Evolutionary conservation across 2,329 filamentous ascomycete species (phyloP).

Genomic region (Fusarium duplospermum): DNA sequence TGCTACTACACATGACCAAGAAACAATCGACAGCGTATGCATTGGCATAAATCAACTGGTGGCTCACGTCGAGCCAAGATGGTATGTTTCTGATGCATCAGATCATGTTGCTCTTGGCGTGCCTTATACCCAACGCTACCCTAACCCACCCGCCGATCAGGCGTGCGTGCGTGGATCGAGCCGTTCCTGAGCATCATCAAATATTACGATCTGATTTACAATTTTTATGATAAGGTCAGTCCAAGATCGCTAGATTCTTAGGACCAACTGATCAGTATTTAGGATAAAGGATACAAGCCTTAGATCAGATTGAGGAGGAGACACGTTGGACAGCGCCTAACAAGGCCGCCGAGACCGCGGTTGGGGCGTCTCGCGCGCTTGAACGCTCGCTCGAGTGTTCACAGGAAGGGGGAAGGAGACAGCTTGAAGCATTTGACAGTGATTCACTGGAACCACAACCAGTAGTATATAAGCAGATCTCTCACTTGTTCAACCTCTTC

Average conservation of each 20-base stretch:
- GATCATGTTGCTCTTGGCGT: constrained; percentile 29
- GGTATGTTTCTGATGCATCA: constrained; percentile 25
- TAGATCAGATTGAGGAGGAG: constrained; percentile 6
- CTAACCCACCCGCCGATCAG: constrained; percentile 2
- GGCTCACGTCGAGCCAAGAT: neutral
- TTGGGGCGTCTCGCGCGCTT: neutral
- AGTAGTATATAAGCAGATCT: neutral
- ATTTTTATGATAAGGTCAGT: neutral
- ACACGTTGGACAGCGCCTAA: neutral
- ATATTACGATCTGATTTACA: constrained; percentile 3
- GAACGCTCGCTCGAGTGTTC: neutral
- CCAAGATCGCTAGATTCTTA: neutral
- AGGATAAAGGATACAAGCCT: neutral
- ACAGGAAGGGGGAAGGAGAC: neutral
- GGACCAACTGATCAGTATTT: neutral
- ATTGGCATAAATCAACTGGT: neutral
- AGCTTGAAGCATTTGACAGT: neutral
- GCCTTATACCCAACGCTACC: constrained; percentile 14
- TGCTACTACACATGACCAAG: neutral
- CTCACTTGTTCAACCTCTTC: neutral
- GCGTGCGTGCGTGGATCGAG: neutral
- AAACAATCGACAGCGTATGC: neutral
- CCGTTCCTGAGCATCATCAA: neutral
- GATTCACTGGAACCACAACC: neutral
- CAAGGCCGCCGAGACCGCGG: constrained; percentile 12